phyloP scores from a whole-genome alignment of 805 yeast species.

The Nakazawaea ishiwadae region DNA sequence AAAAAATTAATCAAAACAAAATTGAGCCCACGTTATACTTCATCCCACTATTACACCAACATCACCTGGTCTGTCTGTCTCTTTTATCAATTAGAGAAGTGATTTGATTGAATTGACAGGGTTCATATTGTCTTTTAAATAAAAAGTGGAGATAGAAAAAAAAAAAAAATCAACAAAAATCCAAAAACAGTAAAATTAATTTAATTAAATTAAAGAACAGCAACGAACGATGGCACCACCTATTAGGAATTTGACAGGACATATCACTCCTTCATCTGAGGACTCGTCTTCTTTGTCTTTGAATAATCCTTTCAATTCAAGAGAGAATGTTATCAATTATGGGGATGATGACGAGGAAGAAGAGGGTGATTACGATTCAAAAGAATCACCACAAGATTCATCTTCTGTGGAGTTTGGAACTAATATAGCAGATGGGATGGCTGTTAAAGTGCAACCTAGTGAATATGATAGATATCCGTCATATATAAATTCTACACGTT shows the following conservation, averaged over 20 bases:
- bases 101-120: too few species aligned
- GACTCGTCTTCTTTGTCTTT: background rate
- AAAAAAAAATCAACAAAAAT: too few species aligned
- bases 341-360: constrained; percentile 1
- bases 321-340: background rate
- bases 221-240: constrained; percentile 4
- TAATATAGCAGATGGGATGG: background rate
- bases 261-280: background rate
- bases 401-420: background rate
- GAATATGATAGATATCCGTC: constrained; percentile 69
- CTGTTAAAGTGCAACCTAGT: constrained; percentile 35
- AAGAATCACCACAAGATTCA: background rate
- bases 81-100: too few species aligned
- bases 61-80: too few species aligned
- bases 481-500: constrained; percentile 40
- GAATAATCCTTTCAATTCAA: constrained; percentile 3
- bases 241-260: constrained; percentile 5
- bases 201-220: background rate
- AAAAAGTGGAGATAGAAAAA: too few species aligned
- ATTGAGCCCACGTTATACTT: too few species aligned
- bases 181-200: background rate
- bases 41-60: too few species aligned
- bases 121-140: too few species aligned
- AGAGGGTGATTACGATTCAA: background rate
- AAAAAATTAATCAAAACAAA: too few species aligned